Conservation (phyloP, 352 stramenopile genomes). For the Globisporangium canariense region DNA sequence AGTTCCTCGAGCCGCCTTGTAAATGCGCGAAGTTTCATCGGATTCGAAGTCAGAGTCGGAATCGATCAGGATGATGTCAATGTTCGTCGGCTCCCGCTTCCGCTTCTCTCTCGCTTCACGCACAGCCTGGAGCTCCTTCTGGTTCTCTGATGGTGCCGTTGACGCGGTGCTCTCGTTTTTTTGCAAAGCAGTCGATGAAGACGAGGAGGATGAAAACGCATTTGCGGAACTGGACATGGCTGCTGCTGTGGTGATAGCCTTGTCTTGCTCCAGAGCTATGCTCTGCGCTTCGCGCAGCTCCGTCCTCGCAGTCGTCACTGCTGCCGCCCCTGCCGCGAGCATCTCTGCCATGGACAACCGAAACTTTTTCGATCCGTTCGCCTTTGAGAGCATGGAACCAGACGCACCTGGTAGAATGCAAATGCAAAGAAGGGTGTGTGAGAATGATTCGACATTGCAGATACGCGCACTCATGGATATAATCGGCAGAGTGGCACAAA, state of each 20-base stretch:
- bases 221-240: not conserved
- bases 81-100: slow-evolving; percentile 30
- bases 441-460: not conserved
- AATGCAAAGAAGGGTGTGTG: not conserved
- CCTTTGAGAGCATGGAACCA: slow-evolving; percentile 33
- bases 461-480: not conserved
- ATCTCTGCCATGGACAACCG: slow-evolving; percentile 36
- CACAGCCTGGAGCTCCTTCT: not conserved
- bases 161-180: not conserved
- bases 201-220: not conserved
- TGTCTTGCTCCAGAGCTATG: not conserved
- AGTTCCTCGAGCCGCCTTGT: not conserved
- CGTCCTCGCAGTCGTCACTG: not conserved
- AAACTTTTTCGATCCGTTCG: slow-evolving; percentile 47
- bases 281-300: not conserved
- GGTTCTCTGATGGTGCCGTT: not conserved
- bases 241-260: not conserved
- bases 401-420: slow-evolving; percentile 28
- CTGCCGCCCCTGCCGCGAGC: slow-evolving; percentile 16
- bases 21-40: slow-evolving; percentile 12
- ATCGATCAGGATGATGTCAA: slow-evolving; percentile 65
- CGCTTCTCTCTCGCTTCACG: slow-evolving; percentile 28
- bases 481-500: not conserved
- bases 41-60: slow-evolving; percentile 38
- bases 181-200: not conserved